A percentile compares a stretch with the other conserved stretches of the same genome.
These are phyloP conservation scores for Thymus mandschuricus DNA, from an alignment of 257 asterid species.

Conservation along the genomic window DNA sequence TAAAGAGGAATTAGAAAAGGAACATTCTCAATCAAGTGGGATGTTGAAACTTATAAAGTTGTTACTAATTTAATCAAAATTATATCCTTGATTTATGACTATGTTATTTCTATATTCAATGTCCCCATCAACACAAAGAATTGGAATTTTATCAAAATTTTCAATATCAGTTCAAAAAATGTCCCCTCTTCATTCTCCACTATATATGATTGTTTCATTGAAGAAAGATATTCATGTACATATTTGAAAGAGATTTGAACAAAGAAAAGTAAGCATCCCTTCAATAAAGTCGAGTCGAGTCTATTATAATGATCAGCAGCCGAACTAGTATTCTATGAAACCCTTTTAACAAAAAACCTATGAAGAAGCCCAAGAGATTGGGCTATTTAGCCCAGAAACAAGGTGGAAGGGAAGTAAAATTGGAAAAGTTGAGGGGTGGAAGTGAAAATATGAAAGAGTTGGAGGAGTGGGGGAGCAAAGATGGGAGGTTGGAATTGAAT, in stretches of 20 bases:
- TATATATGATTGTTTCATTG: not conserved
- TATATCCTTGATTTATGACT: not conserved
- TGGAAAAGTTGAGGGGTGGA: not conserved
- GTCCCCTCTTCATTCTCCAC: not conserved
- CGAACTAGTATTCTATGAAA: not conserved
- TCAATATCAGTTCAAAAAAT: too few relatives aligned
- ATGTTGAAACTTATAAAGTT: not conserved
- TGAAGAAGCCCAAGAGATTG: too few relatives aligned
- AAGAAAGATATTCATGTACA: not conserved
- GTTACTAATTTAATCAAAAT: not conserved
- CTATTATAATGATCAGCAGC: too few relatives aligned
- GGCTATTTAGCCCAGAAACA: too few relatives aligned
- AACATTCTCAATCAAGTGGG: not conserved
- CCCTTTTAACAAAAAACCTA: too few relatives aligned
- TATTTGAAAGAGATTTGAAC: slow-evolving; percentile 17
- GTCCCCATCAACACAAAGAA: not conserved
- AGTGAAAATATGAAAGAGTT: not conserved
- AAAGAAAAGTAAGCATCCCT: not conserved
- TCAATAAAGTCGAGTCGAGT: too few relatives aligned
- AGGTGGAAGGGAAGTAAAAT: too few relatives aligned
- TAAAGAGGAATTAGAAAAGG: not conserved
- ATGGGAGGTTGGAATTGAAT: slow-evolving; percentile 11
- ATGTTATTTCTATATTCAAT: not conserved
- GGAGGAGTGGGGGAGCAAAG: not conserved
- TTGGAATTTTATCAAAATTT: too few relatives aligned